phyloP scores from a whole-genome alignment of 2,329 filamentous ascomycete species.

The Xylogone sp. region DNA sequence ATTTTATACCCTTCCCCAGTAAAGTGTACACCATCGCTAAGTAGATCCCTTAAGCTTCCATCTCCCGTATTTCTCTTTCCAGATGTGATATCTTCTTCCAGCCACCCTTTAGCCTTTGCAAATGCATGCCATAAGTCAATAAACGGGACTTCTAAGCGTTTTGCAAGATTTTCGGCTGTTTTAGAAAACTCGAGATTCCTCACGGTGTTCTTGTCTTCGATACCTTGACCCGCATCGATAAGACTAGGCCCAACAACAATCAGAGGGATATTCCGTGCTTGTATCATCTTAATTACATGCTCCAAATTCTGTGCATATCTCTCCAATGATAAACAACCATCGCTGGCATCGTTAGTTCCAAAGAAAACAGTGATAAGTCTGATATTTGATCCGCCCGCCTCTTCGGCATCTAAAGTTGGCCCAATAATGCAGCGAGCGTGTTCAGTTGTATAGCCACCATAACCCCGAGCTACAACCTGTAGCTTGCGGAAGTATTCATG shows the following conservation, averaged over 20 bases:
- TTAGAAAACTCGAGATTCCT: constrained; percentile 1
- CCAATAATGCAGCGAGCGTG: not conserved
- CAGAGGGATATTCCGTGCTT: not conserved
- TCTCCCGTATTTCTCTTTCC: not conserved
- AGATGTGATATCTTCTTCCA: not conserved
- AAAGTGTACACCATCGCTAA: constrained; percentile 4
- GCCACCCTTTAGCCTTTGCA: not conserved
- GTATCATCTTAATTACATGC: not conserved
- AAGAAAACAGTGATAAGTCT: constrained; percentile 3
- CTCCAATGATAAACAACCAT: not conserved
- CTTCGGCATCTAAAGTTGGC: constrained; percentile 1
- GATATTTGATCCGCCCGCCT: constrained; percentile 1
- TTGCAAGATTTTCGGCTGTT: constrained; percentile 1
- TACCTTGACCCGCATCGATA: not conserved
- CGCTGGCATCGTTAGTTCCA: constrained; percentile 3
- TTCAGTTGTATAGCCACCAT: constrained; percentile 4
- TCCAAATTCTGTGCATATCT: not conserved
- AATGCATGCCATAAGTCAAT: constrained; percentile 6
- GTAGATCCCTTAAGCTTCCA: constrained; percentile 1
- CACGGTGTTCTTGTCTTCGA: constrained; percentile 1
- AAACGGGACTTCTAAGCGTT: not conserved
- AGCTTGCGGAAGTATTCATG: constrained; percentile 5
- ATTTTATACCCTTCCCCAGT: constrained; percentile 2
- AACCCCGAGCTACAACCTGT: constrained; percentile 2
- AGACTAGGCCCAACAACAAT: constrained; percentile 1